A percentile compares a stretch with the other conserved stretches of the same genome.
Conservation (phyloP, 805 yeast species). For the Monosporozyma aerobia region DNA sequence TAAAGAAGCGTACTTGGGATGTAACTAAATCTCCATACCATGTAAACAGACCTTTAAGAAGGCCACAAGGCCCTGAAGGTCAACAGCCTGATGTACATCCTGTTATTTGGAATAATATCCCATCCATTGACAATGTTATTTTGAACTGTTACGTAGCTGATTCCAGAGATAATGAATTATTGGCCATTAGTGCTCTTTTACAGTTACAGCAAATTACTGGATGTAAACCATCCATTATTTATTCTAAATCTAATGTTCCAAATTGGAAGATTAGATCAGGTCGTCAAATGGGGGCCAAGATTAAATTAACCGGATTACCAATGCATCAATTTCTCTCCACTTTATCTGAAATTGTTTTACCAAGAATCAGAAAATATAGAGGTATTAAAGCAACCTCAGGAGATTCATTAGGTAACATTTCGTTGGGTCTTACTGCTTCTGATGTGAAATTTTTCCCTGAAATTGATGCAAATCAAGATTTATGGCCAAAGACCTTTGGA, state of each 20-base stretch:
- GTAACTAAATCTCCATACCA: conserved; percentile 75
- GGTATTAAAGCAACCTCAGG: conserved; percentile 75
- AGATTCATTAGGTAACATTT: conserved; percentile 74
- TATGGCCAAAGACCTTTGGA: conserved; percentile 82
- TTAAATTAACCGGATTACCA: conserved; percentile 64
- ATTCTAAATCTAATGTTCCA: conserved; percentile 70
- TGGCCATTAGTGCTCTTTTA: conserved; percentile 65
- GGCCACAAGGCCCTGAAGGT: conserved; percentile 66
- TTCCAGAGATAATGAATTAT: conserved; percentile 60
- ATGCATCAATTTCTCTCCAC: conserved; percentile 82
- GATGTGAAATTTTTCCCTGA: conserved; percentile 85
- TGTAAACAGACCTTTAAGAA: conserved; percentile 65
- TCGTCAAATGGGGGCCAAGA: conserved; percentile 84
- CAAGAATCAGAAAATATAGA: conserved; percentile 78
- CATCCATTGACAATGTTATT: conserved; percentile 56
- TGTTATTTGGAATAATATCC: conserved; percentile 59
- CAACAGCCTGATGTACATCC: conserved; percentile 69
- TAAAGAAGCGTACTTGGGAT: conserved; percentile 76
- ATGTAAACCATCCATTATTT: conserved; percentile 63
- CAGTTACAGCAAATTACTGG: conserved; percentile 94
- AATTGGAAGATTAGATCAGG: conserved; percentile 84
- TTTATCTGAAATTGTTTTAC: conserved; percentile 83
- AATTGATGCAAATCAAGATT: conserved; percentile 79
- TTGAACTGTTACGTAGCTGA: conserved; percentile 70
- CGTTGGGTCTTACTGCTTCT: conserved; percentile 73